A percentile compares a stretch with the other conserved stretches of the same genome.
phyloP scores from a whole-genome alignment of 2,329 filamentous ascomycete species.

The Colletotrichum musae region DNA sequence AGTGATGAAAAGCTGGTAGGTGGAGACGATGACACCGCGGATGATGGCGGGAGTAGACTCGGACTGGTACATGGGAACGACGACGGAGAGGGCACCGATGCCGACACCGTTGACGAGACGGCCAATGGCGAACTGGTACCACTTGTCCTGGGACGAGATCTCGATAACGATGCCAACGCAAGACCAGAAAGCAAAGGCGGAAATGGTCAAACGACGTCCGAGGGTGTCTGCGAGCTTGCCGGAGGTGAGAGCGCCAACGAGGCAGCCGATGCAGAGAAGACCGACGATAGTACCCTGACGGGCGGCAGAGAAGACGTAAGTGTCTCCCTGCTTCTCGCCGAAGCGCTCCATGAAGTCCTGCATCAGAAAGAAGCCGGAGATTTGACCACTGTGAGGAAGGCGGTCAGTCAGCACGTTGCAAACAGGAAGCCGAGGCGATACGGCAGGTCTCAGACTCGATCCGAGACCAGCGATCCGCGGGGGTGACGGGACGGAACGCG shows the following conservation, averaged over 20 bases:
- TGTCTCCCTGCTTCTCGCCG: conserved; percentile 55
- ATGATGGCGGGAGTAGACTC: conserved; percentile 76
- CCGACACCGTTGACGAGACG: conserved; percentile 77
- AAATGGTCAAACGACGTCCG: conserved; percentile 74
- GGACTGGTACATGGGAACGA: conserved; percentile 78
- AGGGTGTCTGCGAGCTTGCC: conserved; percentile 74
- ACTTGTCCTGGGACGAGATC: conserved; percentile 67
- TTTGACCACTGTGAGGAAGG: conserved; percentile 63
- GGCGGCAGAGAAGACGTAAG: conserved; percentile 67
- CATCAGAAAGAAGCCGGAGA: conserved; percentile 75
- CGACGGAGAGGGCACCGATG: conserved; percentile 74
- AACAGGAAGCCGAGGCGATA: conserved; percentile 5
- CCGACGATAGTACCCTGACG: conserved; percentile 76
- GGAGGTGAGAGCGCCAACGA: conserved; percentile 70
- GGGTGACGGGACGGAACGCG: neutral
- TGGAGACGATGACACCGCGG: conserved; percentile 73
- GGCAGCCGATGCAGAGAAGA: conserved; percentile 72
- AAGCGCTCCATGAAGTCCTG: conserved; percentile 69
- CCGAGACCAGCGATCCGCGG: neutral
- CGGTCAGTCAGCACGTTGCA: neutral
- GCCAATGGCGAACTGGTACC: conserved; percentile 77
- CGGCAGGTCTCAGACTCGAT: conserved; percentile 9
- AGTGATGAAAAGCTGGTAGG: conserved; percentile 79
- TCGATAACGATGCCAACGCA: conserved; percentile 76
- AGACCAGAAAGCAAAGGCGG: conserved; percentile 73